A percentile compares a stretch with the other conserved stretches of the same genome.
phyloP scores from a whole-genome alignment of 1,284 basidiomycete genomes.

The Ustilago sp. region DNA sequence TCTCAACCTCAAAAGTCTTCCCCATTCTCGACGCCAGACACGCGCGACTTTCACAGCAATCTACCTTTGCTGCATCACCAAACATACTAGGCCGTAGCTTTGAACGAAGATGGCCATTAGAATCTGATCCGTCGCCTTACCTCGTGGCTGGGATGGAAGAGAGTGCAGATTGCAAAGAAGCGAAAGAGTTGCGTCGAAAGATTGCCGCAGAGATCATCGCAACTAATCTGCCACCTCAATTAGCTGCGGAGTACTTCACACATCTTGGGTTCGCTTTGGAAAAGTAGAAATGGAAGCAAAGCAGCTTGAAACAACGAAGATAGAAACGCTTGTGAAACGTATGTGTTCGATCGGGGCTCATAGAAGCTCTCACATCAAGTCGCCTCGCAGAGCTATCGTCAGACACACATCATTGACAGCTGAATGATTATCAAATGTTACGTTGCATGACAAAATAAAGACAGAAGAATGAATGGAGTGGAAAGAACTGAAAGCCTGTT shows the following conservation, averaged over 20 bases:
- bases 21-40: slow-evolving; percentile 36
- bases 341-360: neutral
- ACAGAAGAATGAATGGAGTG: neutral
- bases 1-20: slow-evolving; percentile 29
- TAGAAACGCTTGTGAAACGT: neutral
- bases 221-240: slow-evolving; percentile 18
- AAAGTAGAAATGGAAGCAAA: neutral
- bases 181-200: slow-evolving; percentile 17
- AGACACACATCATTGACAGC: neutral
- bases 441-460: slow-evolving; percentile 25
- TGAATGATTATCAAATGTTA: slow-evolving; percentile 14
- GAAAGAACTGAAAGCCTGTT: slow-evolving; percentile 5
- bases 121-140: slow-evolving; percentile 30
- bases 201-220: slow-evolving; percentile 41
- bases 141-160: slow-evolving; percentile 3
- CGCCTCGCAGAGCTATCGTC: neutral
- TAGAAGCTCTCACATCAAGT: too few species aligned
- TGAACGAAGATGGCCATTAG: slow-evolving; percentile 34
- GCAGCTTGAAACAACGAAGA: neutral
- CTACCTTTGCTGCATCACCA: slow-evolving; percentile 35
- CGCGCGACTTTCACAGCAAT: slow-evolving; percentile 1
- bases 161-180: slow-evolving; percentile 24
- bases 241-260: slow-evolving; percentile 25
- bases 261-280: slow-evolving; percentile 15
- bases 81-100: slow-evolving; percentile 40